phyloP scores from a whole-genome alignment of 73 alveolate species.

The Tetrahymena malaccensis region DNA sequence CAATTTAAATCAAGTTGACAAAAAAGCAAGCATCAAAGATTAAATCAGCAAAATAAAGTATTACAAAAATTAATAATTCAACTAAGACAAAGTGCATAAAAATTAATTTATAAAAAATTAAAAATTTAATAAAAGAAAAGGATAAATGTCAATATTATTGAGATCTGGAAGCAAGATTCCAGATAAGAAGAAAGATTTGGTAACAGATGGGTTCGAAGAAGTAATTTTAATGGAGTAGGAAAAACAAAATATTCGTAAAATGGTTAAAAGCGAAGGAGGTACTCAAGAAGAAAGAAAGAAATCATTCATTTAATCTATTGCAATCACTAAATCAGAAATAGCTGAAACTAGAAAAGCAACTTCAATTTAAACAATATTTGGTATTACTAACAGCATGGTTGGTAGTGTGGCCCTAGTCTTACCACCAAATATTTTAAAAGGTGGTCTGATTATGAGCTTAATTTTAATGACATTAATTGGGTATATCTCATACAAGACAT shows the following conservation, averaged over 20 bases:
- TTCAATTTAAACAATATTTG: neutral
- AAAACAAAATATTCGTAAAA: neutral
- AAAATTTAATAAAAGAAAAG: neutral
- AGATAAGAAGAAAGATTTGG: neutral
- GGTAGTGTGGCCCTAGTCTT: neutral
- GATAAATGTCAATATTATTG: neutral
- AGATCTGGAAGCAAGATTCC: neutral
- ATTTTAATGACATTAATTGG: neutral
- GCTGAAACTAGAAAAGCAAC: neutral
- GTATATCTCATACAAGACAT: neutral
- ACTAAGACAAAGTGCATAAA: neutral
- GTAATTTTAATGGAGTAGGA: neutral
- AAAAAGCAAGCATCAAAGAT: too few species aligned
- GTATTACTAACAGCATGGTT: neutral
- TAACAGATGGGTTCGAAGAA: neutral
- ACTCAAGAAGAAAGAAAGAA: neutral
- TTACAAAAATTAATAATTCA: too few species aligned
- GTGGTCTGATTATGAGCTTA: neutral
- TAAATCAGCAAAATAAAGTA: too few species aligned
- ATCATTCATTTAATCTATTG: neutral
- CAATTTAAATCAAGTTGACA: too few species aligned
- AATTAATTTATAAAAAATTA: neutral
- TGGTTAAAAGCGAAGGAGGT: neutral
- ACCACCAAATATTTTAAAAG: neutral
- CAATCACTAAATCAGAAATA: neutral